phyloP scores from a whole-genome alignment of 1,284 basidiomycete genomes.

The Melampsora abietis-canadensis region DNA sequence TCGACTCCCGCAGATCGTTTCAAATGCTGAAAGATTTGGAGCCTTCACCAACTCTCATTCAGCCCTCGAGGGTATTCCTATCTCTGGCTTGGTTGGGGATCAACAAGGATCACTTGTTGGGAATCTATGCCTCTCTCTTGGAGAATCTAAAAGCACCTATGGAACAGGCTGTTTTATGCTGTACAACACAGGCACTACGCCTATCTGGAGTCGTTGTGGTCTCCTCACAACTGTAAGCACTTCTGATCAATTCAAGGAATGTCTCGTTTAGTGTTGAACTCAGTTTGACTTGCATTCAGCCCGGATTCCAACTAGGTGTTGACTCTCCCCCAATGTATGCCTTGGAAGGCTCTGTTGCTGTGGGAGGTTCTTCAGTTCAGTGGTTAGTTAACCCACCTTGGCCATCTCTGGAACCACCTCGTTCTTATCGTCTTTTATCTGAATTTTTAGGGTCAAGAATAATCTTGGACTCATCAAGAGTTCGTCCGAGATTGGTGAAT shows the following conservation, averaged over 20 bases:
- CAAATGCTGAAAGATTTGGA: constrained; percentile 89
- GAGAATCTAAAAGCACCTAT: constrained; percentile 77
- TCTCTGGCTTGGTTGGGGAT: constrained; percentile 89
- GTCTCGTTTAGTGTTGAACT: not conserved
- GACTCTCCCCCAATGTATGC: constrained; percentile 79
- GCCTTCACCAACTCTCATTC: constrained; percentile 57
- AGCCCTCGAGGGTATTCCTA: constrained; percentile 74
- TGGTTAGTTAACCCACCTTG: constrained; percentile 56
- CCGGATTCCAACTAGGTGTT: constrained; percentile 87
- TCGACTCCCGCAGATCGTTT: constrained; percentile 81
- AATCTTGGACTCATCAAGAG: constrained; percentile 77
- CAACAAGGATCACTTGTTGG: constrained; percentile 95
- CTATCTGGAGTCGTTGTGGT: constrained; percentile 80
- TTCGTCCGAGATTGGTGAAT: constrained; percentile 76
- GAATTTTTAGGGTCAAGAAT: constrained; percentile 69
- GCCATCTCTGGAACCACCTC: not conserved
- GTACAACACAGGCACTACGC: constrained; percentile 84
- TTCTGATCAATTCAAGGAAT: not conserved
- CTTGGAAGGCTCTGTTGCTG: constrained; percentile 89
- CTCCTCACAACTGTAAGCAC: constrained; percentile 71
- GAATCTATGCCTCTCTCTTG: constrained; percentile 71
- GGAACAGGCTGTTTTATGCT: constrained; percentile 54
- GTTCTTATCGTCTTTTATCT: not conserved
- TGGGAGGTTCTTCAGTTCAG: constrained; percentile 91
- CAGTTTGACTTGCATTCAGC: not conserved